Base-by-base conservation (phyloP, 129 eudicot genomes). In the Calendula officinalis region DNA sequence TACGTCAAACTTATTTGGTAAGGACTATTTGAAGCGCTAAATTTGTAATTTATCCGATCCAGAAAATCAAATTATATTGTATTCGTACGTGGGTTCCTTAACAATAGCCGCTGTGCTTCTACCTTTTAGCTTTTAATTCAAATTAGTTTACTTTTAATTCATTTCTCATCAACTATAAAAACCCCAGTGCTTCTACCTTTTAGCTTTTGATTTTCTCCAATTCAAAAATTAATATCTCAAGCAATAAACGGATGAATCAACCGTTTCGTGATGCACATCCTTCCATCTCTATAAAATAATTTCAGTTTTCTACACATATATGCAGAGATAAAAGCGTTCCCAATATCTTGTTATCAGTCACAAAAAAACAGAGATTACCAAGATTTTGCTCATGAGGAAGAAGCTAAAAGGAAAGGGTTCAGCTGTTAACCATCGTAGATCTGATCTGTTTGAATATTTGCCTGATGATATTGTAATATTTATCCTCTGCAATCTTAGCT, bases 401-500 rank as follows among this genome's bases (percentile, higher is more conserved):
- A 61, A 56, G 35, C 64, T 13, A 42, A 68, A 44, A 67, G 15
- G 38, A 10, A 5, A 13, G 22, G 7, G 16, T 3, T 16, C 6
- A 48, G 33, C 36, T 39, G 10, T 15, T 63, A 10, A 44, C 6
- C 56, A 62, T 45, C 56, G 12, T 8, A 66, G 53, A 55, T 54
- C 75, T 12, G 81, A 80, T 75, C 45, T 60, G 34, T 71, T 75
- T 61, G 81, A 69, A 36, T 32, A 47, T 13, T 66, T 82, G 5
- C 87, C 77, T 8, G 87, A 78, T 58, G 83, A 82, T 74, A 58
- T 82, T 40, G 69, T 82, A 12, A 30, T 71, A 27, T 56, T 42
- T 1, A 50, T 82, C 56, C 73, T 82, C 35, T 56, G 56, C 53
- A 82, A 82, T 38, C 83, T 78, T 54, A 51, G 78, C 42, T 75